phyloP scores from a whole-genome alignment of 371 early-diverging fungal species.

The Mucor lusitanicus region DNA sequence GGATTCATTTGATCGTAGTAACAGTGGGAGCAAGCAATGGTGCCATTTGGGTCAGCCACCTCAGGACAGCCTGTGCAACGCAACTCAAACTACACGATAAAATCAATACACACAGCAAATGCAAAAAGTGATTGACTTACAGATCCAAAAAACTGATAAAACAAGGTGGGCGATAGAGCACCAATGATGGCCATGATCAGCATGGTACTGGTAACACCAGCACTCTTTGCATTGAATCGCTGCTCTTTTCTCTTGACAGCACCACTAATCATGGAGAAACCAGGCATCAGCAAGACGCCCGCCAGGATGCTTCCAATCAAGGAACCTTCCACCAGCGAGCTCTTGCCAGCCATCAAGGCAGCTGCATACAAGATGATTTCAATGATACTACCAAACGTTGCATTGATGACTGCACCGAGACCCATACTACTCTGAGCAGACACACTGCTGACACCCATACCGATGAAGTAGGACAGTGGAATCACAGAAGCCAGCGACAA shows the following conservation, averaged over 20 bases:
- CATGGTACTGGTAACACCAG: constrained; percentile 93
- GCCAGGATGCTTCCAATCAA: constrained; percentile 92
- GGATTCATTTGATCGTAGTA: constrained; percentile 69
- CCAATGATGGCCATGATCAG: constrained; percentile 94
- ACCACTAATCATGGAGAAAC: constrained; percentile 92
- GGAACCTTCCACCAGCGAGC: constrained; percentile 87
- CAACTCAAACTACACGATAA: constrained; percentile 54
- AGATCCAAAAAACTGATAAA: constrained; percentile 89
- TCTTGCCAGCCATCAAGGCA: constrained; percentile 88
- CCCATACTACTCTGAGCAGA: constrained; percentile 93
- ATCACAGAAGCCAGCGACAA: constrained; percentile 83
- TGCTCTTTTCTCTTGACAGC: constrained; percentile 92
- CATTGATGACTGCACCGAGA: constrained; percentile 95
- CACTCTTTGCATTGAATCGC: constrained; percentile 91
- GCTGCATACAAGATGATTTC: constrained; percentile 92
- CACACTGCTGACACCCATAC: constrained; percentile 94
- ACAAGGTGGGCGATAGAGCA: constrained; percentile 91
- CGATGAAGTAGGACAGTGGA: constrained; percentile 95
- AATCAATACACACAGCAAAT: neutral
- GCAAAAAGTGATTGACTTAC: constrained; percentile 35
- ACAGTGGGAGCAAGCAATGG: constrained; percentile 60
- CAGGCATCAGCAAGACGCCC: constrained; percentile 90
- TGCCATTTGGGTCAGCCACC: constrained; percentile 13
- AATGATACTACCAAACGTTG: constrained; percentile 95
- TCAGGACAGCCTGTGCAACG: constrained; percentile 59